Evolutionary conservation across 768 basidiomycete species (phyloP), one percentile per base, ranked within the genome.

Genomic region (Rubroboletus satanas): DNA sequence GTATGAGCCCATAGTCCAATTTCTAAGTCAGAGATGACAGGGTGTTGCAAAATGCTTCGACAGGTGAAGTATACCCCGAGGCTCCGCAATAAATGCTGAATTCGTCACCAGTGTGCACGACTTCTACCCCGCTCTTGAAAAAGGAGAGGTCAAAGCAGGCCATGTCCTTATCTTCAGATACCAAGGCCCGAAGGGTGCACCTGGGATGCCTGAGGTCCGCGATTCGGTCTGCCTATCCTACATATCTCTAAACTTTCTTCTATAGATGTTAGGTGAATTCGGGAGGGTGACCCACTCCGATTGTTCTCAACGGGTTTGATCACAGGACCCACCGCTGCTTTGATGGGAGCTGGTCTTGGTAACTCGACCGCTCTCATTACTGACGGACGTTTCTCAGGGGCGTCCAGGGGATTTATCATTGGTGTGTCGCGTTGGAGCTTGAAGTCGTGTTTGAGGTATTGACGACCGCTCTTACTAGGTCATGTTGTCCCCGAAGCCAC

Each of bases 151-250:
- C 65, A 88, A 79, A 59, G 72, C 83, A 3, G 91, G 92, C 0
- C 86, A 75, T 67, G 83, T 89, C 38, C 74, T 93, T 54, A 84
- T 94, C 43, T 87, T 94, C 75, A 80, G 92, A 55, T 94, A 93
- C 69, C 88, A 90, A 73, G 92, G 92, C 12, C 91, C 93, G 1
- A 92, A 89, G 68, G 91, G 92, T 28, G 92, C 83, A n/a, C 93
- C 90, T 28, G 92, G 92, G 23, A 93, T 92, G 90, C 92, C 92
- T 9, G 91, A 94, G 75, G 82, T 82, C 52, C 36, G 66, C 48
- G 11, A 31, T 42, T 47, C 48, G 28, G 18, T 42, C 18, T 31
- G n/a, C 23, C 51, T 44, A 43, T 31, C 31, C 18, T 29, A 12
- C 11, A 52, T 17, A 5, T 21, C 10, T 51, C 46, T 62, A 23